Conservation (phyloP, 345 rosid genomes). For the Brassica rapa region DNA sequence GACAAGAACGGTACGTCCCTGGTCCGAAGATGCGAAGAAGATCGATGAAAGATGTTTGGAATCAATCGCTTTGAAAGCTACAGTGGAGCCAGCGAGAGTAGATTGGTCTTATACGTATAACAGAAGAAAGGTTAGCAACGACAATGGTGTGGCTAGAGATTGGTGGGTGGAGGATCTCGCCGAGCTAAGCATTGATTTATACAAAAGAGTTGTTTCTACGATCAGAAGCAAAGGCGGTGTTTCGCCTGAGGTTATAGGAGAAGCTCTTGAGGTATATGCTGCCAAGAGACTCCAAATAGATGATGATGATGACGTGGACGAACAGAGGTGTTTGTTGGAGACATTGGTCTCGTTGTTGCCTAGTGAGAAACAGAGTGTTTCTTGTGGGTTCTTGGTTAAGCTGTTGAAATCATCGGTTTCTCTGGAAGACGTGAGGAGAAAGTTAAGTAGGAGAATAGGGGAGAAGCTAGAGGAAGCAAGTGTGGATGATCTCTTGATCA, state of each 20-base stretch:
- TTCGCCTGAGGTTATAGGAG: slow-evolving; percentile 56
- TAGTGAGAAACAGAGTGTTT: slow-evolving; percentile 52
- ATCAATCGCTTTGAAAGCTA: slow-evolving; percentile 61
- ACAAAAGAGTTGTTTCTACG: slow-evolving; percentile 47
- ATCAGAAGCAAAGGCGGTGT: slow-evolving; percentile 50
- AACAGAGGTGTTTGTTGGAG: slow-evolving; percentile 53
- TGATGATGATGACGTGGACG: slow-evolving; percentile 8
- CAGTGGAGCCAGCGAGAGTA: slow-evolving; percentile 54
- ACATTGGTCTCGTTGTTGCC: slow-evolving; percentile 57
- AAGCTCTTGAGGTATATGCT: slow-evolving; percentile 61
- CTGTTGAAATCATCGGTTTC: slow-evolving; percentile 53
- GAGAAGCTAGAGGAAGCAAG: slow-evolving; percentile 64
- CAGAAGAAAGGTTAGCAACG: slow-evolving; percentile 50
- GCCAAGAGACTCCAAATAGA: slow-evolving; percentile 47
- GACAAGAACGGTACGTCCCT: slow-evolving; percentile 51
- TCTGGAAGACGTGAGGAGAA: slow-evolving; percentile 49
- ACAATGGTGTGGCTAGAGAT: slow-evolving; percentile 56
- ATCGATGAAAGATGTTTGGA: slow-evolving; percentile 58
- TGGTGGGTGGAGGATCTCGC: slow-evolving; percentile 80
- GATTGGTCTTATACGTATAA: slow-evolving; percentile 78
- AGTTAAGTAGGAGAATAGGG: slow-evolving; percentile 54
- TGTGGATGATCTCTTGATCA: slow-evolving; percentile 56
- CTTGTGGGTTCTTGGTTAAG: slow-evolving; percentile 61
- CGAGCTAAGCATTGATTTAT: slow-evolving; percentile 63
- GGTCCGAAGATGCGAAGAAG: slow-evolving; percentile 65